Conservation (phyloP, 2,329 filamentous ascomycete species). For the Verticillium isaacii region DNA sequence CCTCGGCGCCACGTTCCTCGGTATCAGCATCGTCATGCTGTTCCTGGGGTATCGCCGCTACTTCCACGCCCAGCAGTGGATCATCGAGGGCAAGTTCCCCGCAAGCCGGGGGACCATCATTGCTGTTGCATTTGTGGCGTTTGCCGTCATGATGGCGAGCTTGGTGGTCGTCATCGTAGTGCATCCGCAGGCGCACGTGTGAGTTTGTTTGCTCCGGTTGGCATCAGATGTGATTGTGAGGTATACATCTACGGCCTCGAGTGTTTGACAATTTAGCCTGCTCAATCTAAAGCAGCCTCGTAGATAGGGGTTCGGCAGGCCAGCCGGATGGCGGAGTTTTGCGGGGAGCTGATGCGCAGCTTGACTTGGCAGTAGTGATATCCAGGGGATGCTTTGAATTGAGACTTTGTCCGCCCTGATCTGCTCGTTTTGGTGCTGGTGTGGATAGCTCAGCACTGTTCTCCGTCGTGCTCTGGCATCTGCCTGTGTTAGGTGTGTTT, state of each 20-base stretch:
- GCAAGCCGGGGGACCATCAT: slow-evolving; percentile 72
- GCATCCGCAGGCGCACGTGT: slow-evolving; percentile 25
- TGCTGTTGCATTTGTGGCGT: slow-evolving; percentile 61
- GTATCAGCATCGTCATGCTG: slow-evolving; percentile 69
- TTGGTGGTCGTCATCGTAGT: slow-evolving; percentile 56
- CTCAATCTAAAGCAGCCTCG: neutral
- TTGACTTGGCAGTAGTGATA: neutral
- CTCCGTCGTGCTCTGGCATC: no score
- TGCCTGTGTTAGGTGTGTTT: neutral
- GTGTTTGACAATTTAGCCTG: neutral
- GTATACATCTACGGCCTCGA: no score
- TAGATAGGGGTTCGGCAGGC: neutral
- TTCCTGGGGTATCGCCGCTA: slow-evolving; percentile 75
- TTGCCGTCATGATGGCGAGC: slow-evolving; percentile 56
- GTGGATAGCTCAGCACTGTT: no score
- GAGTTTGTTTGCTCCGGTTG: neutral
- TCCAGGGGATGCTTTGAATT: neutral
- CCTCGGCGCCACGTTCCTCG: slow-evolving; percentile 72
- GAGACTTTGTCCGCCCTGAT: neutral
- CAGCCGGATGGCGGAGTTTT: neutral
- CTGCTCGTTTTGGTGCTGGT: no score
- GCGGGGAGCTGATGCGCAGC: neutral
- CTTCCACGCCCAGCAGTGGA: slow-evolving; percentile 73
- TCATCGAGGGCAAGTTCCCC: slow-evolving; percentile 75
- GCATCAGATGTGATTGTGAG: no score